These are phyloP conservation scores for Pichia kluyveri DNA, from an alignment of 805 yeast genomes.

Conservation along the genomic window DNA sequence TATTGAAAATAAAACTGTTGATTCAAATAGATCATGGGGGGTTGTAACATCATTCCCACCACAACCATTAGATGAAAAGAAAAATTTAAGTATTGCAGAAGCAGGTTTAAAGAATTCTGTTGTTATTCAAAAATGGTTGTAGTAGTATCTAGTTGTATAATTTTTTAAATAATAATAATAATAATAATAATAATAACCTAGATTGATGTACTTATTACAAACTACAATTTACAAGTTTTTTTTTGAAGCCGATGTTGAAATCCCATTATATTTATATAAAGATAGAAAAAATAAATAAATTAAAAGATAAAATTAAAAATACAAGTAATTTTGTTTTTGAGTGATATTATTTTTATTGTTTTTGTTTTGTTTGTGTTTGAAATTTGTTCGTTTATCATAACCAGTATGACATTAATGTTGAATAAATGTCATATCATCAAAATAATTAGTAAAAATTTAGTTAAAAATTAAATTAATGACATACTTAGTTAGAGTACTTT, in stretches of 20 bases:
- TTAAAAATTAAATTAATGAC: background rate
- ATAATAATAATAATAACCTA: too few species aligned
- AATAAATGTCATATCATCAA: constrained; percentile 22
- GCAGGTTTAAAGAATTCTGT: constrained; percentile 78
- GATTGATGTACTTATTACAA: background rate
- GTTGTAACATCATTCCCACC: constrained; percentile 81
- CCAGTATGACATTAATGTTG: constrained; percentile 29
- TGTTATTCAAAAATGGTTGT: constrained; percentile 81
- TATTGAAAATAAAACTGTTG: constrained; percentile 44
- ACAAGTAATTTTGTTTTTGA: constrained; percentile 4
- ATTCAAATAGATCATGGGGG: constrained; percentile 41
- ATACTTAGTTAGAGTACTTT: constrained; percentile 24
- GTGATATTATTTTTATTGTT: background rate
- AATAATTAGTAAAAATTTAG: too few species aligned
- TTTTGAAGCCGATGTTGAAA: constrained; percentile 37
- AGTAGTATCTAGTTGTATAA: background rate
- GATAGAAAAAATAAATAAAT: constrained; percentile 8
- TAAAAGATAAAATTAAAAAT: constrained; percentile 10
- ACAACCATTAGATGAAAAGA: constrained; percentile 55
- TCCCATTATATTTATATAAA: constrained; percentile 26
- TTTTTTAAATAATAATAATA: background rate
- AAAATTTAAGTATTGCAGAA: constrained; percentile 49
- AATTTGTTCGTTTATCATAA: constrained; percentile 11
- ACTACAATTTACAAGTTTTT: background rate
- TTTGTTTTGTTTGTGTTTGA: constrained; percentile 1